These are phyloP conservation scores for Azolla pinnata DNA, from an alignment of 75 land plant species.

Conservation along the genomic window DNA sequence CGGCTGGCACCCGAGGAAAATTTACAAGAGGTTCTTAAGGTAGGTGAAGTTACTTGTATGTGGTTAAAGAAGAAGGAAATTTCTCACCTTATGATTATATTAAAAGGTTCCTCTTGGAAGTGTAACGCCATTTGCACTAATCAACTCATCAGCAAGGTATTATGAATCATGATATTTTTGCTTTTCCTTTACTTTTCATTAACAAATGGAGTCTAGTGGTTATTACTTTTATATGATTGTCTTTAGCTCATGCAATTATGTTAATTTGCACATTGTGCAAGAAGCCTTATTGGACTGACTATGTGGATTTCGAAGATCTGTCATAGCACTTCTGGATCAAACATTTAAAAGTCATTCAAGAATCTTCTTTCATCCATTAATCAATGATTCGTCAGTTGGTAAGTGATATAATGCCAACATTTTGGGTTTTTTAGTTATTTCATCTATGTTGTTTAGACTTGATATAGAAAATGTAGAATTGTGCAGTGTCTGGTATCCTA, in stretches of 20 bases:
- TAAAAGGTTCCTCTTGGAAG: constrained; percentile 83
- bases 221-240: not conserved
- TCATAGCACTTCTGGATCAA: constrained; percentile 63
- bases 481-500: too few relatives aligned
- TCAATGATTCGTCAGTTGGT: constrained; percentile 63
- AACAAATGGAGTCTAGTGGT: too few relatives aligned
- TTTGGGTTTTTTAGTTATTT: not conserved
- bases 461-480: too few relatives aligned
- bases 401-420: constrained; percentile 11
- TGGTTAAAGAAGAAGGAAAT: too few relatives aligned
- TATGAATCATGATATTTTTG: too few relatives aligned
- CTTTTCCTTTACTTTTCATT: too few relatives aligned
- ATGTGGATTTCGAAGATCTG: too few relatives aligned
- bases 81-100: too few relatives aligned
- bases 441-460: too few relatives aligned
- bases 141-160: constrained; percentile 79
- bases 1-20: constrained; percentile 91
- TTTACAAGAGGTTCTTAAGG: constrained; percentile 68
- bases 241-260: not conserved
- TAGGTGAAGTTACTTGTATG: constrained; percentile 4
- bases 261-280: too few relatives aligned
- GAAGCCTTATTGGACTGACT: too few relatives aligned
- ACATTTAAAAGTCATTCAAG: constrained; percentile 45
- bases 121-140: constrained; percentile 83
- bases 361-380: constrained; percentile 71